Conservation (phyloP, 306 rosid genomes). For the Quercus engelmannii region DNA sequence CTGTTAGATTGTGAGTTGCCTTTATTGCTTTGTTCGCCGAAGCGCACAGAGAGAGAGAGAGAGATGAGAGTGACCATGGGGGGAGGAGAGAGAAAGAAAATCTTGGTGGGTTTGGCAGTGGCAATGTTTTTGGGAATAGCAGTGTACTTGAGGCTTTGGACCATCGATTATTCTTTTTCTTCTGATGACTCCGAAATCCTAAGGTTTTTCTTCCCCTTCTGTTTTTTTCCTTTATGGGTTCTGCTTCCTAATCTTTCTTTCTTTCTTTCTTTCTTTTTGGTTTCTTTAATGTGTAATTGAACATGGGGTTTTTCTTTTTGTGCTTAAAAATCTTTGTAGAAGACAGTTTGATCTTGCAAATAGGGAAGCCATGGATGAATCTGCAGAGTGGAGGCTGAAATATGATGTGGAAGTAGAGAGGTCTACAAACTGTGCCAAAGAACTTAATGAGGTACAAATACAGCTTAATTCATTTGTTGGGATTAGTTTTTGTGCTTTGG, state of each 20-base stretch:
- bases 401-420: conserved; percentile 61
- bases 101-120: conserved; percentile 43
- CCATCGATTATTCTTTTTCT: conserved; percentile 52
- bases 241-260: neutral
- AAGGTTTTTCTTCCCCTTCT: conserved; percentile 33
- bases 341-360: conserved; percentile 74
- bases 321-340: conserved; percentile 31
- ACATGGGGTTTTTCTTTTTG: neutral
- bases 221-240: neutral
- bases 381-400: conserved; percentile 91
- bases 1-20: neutral
- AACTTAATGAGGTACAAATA: conserved; percentile 70
- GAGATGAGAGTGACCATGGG: conserved; percentile 16
- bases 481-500: neutral
- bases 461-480: too few relatives aligned
- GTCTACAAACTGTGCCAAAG: conserved; percentile 40
- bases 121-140: conserved; percentile 64
- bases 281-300: neutral
- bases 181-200: conserved; percentile 55
- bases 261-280: neutral
- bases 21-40: neutral
- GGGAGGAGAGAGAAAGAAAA: conserved; percentile 13
- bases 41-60: neutral
- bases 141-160: conserved; percentile 70
- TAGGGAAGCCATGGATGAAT: conserved; percentile 84